Base-by-base conservation (phyloP, 2,329 filamentous ascomycete genomes). In the Penicillium sp. region DNA sequence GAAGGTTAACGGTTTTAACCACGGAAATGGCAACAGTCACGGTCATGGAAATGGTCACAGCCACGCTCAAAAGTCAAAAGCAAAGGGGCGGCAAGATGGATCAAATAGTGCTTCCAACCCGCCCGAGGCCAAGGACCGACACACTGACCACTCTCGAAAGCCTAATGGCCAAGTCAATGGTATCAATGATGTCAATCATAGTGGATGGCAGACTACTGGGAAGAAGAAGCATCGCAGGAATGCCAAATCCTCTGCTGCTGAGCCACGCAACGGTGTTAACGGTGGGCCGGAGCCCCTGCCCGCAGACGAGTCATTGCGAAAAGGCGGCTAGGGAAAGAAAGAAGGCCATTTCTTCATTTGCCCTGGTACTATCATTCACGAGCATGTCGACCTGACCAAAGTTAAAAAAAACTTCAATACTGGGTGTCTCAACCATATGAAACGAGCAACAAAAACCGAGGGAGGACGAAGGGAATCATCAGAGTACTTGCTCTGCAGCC, bases 181-280 rank as follows among this genome's bases (percentile, higher is more conserved):
- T 6, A 50, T 66, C 10, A 56, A 62, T 33, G 64, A 72, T 6
- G 47, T 62, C 16, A 57, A 61, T 6, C 71, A 74, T 18, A 71
- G 69, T 50, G 73, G 74, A 54, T 81, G 78, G 78, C 78, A 81
- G 64, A 79, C 74, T 3, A 37, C 51, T 3, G 77, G 75, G 10
- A 79, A 78, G 66, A 78, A 75, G 62, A 79, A 75, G 65, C 70
- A 77, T 55, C 77, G 75, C 58, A 74, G 73, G 60, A 72, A 68
- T 44, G 63, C 65, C 46, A 79, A 76, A 56, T 68, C 70, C 5
- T 66, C 73, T 31, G 67, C 66, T 13, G 76, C 66, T 11, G 76
- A 78, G 18, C 58, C 68, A 35, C 68, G 68, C 27, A 64, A 69
- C 27, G 69, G 70, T n/a, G 52, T 64, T 18, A 60, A 67, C 27